Base-by-base conservation (phyloP, 495 filamentous ascomycete genomes). In the Aspergillus egyptiacus region DNA sequence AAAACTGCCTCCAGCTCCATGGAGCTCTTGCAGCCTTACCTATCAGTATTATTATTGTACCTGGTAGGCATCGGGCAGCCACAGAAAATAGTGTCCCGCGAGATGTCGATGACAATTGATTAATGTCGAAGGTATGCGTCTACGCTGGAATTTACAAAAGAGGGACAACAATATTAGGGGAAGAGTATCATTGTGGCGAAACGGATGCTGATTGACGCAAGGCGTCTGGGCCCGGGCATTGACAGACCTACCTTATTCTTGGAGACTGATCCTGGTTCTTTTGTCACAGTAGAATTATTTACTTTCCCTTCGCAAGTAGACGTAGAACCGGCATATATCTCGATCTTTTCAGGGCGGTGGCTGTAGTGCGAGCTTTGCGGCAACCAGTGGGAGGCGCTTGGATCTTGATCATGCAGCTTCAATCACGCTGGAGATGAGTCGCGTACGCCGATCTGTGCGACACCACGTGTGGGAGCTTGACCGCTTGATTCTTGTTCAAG, bases 401-500 rank as follows among this genome's bases (percentile, higher is more conserved):
- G 40, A 28, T 48, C 45, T 48, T 31, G 27, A 49, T 40, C 36
- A 39, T 40, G 28, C 46, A 32, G 33, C 14, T 13, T 36, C 31
- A 20, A 25, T 18, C 38, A 43, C 48, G 48, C 38, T 53, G 50
- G 44, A 10, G 38, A 20, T 20, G 44, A 31, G 44, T 20, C 25
- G 43, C 25, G 40, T 53, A 30, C 19, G 58, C 54, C 50, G 60
- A 59, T 65, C 57, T 59, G 56, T 56, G 43, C 53, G 40, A 59
- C 53, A 50, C 61, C 64, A 67, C 64, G 64, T 67, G 59, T 56
- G 49, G 57, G 59, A 58, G 56, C 50, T 65, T 63, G 56, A 60
- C 64, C 58, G 57, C 57, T 55, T 50, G 42, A 49, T n/a, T n/a
- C n/a, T n/a, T n/a, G n/a, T n/a, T n/a, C n/a, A n/a, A n/a, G n/a